Percentiles rank a stretch among this genome's conserved stretches.
phyloP scores from a whole-genome alignment of 495 filamentous ascomycete genomes.

The Trichoderma parareesei region DNA sequence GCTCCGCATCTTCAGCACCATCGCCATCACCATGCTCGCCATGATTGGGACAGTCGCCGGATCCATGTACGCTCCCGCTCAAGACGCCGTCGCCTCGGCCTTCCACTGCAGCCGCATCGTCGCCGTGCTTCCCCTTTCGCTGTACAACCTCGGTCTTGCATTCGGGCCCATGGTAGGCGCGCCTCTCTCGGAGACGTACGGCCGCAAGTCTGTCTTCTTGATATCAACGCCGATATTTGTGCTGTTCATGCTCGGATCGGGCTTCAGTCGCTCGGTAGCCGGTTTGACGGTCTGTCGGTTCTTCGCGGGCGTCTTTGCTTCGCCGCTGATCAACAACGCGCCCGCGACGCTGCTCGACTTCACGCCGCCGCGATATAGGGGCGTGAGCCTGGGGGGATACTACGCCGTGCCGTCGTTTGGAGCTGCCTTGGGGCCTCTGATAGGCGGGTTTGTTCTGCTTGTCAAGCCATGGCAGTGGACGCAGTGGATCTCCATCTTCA shows the following conservation, averaged over 20 bases:
- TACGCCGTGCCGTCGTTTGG: constrained; percentile 48
- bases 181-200: constrained; percentile 50
- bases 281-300: constrained; percentile 51
- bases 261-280: constrained; percentile 47
- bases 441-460: constrained; percentile 54
- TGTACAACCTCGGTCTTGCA: constrained; percentile 50
- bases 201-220: constrained; percentile 47
- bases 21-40: constrained; percentile 5
- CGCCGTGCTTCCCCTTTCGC: constrained; percentile 44
- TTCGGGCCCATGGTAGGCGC: constrained; percentile 52
- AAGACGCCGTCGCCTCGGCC: background rate
- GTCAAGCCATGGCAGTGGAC: constrained; percentile 58
- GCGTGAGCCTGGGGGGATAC: constrained; percentile 26
- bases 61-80: constrained; percentile 2
- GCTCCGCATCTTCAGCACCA: background rate
- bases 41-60: background rate
- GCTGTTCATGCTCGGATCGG: constrained; percentile 58
- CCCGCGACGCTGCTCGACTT: constrained; percentile 49
- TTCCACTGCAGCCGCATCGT: constrained; percentile 6
- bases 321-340: constrained; percentile 47
- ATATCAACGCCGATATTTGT: constrained; percentile 40
- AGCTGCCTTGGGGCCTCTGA: constrained; percentile 45
- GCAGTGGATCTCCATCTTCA: constrained; percentile 33
- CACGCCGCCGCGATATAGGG: constrained; percentile 35
- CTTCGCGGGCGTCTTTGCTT: constrained; percentile 51